These are phyloP conservation scores for Rhodotorula taiwanensis DNA, from an alignment of 768 basidiomycete species.

Conservation along the genomic window DNA sequence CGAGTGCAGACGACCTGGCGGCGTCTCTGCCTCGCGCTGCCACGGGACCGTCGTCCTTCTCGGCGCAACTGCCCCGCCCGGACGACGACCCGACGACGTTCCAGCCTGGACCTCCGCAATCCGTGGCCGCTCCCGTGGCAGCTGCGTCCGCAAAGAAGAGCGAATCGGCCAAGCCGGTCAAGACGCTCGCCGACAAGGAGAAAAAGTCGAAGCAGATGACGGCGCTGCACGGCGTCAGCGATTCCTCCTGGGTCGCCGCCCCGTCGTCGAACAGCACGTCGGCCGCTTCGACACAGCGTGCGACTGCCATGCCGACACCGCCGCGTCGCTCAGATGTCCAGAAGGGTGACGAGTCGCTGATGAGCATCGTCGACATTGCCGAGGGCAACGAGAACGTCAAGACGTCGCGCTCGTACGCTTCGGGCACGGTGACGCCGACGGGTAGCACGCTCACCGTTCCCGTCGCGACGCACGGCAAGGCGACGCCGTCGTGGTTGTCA, in stretches of 20 bases:
- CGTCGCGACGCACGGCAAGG: background rate
- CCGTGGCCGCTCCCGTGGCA: background rate
- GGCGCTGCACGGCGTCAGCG: slow-evolving; percentile 15
- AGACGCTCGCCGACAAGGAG: slow-evolving; percentile 18
- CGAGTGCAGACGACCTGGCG: slow-evolving; percentile 23
- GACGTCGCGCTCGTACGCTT: slow-evolving; percentile 20
- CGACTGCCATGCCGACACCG: background rate
- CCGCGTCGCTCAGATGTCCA: background rate
- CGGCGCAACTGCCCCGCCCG: slow-evolving; percentile 20
- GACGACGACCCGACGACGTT: slow-evolving; percentile 14
- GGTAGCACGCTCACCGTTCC: background rate
- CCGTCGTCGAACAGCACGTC: background rate
- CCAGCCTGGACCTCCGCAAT: background rate
- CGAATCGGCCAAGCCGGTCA: background rate
- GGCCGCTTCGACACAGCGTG: background rate
- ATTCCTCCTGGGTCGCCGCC: slow-evolving; percentile 26
- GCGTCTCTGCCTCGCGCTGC: slow-evolving; percentile 16
- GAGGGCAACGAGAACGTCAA: slow-evolving; percentile 12
- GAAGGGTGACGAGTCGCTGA: slow-evolving; percentile 22
- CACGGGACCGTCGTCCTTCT: background rate
- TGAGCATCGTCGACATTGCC: slow-evolving; percentile 27
- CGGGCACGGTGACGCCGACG: background rate
- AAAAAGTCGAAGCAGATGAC: slow-evolving; percentile 21
- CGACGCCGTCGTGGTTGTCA: background rate
- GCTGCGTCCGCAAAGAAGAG: background rate